A percentile compares a stretch with the other conserved stretches of the same genome.
phyloP scores from a whole-genome alignment of 2,329 filamentous ascomycete genomes.

The Alternaria sp. region DNA sequence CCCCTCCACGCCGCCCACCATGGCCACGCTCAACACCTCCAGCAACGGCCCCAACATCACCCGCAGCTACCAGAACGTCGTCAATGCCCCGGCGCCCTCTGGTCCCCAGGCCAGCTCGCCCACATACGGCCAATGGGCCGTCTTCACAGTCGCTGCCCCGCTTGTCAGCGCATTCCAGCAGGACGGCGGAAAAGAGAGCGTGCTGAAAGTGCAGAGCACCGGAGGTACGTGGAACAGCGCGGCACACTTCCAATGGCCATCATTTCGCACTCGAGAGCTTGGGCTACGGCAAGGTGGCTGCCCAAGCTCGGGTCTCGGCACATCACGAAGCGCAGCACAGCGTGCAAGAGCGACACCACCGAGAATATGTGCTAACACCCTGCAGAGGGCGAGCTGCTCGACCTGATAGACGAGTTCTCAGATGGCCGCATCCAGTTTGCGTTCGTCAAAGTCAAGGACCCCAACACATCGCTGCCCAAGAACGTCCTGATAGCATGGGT shows the following conservation, averaged over 20 bases:
- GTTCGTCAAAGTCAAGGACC: conserved; percentile 94
- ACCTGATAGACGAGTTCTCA: conserved; percentile 93
- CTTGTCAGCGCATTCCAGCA: conserved; percentile 90
- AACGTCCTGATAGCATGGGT: conserved; percentile 91
- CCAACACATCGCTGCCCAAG: conserved; percentile 88
- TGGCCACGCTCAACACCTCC: conserved; percentile 70
- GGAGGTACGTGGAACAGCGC: conserved; percentile 66
- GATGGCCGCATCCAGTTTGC: conserved; percentile 97
- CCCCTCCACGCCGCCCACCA: conserved; percentile 57
- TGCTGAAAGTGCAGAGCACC: conserved; percentile 90
- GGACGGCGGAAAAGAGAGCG: conserved; percentile 87
- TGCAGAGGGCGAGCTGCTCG: conserved; percentile 85
- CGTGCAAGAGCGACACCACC: not conserved
- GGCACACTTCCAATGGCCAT: conserved; percentile 8
- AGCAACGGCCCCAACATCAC: conserved; percentile 61
- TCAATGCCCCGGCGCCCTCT: conserved; percentile 65
- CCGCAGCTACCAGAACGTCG: conserved; percentile 67
- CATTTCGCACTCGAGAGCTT: not conserved
- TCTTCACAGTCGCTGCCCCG: conserved; percentile 92
- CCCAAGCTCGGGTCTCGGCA: conserved; percentile 20
- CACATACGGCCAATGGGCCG: conserved; percentile 89
- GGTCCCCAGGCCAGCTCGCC: conserved; percentile 69
- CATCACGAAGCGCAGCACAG: not conserved
- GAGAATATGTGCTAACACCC: conserved; percentile 29
- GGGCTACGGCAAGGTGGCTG: conserved; percentile 7